Conservation (phyloP, 2,329 filamentous ascomycete species). For the Thelonectria olida region DNA sequence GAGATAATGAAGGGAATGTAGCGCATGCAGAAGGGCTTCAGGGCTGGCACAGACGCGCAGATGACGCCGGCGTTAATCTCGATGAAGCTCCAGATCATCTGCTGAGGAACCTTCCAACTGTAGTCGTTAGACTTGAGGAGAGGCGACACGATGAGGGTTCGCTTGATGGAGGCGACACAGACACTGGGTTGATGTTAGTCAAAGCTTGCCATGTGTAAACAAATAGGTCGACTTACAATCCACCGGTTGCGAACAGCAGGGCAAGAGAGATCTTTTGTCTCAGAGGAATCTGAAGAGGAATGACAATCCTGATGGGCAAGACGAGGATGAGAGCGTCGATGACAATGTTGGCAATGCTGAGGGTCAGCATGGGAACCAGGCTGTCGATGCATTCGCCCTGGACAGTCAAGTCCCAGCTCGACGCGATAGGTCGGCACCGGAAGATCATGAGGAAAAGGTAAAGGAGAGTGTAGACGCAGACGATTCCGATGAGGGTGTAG, state of each 20-base stretch:
- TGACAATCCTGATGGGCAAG: constrained; percentile 55
- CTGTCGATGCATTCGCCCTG: constrained; percentile 51
- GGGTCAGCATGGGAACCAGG: constrained; percentile 41
- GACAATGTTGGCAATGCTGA: constrained; percentile 51
- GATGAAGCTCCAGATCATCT: constrained; percentile 55
- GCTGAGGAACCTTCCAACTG: constrained; percentile 37
- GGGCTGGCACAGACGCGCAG: constrained; percentile 58
- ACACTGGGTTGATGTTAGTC: constrained; percentile 29
- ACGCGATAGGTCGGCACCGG: constrained; percentile 53
- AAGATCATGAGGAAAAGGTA: constrained; percentile 50
- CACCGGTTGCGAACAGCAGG: constrained; percentile 51
- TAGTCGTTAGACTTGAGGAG: constrained; percentile 38
- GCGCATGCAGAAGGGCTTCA: constrained; percentile 58
- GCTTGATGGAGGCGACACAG: constrained; percentile 41
- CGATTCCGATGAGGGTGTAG: constrained; percentile 43
- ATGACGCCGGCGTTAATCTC: constrained; percentile 60
- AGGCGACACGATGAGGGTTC: constrained; percentile 37
- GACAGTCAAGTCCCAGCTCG: constrained; percentile 51
- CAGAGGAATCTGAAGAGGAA: constrained; percentile 55
- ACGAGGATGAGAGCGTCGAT: constrained; percentile 57
- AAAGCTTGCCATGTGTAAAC: background rate
- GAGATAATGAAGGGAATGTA: constrained; percentile 40
- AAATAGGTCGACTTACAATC: constrained; percentile 33
- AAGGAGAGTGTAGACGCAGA: constrained; percentile 51
- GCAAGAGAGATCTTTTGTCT: constrained; percentile 61